Conservation (phyloP, 768 basidiomycete species). For the Calocera cornea region DNA sequence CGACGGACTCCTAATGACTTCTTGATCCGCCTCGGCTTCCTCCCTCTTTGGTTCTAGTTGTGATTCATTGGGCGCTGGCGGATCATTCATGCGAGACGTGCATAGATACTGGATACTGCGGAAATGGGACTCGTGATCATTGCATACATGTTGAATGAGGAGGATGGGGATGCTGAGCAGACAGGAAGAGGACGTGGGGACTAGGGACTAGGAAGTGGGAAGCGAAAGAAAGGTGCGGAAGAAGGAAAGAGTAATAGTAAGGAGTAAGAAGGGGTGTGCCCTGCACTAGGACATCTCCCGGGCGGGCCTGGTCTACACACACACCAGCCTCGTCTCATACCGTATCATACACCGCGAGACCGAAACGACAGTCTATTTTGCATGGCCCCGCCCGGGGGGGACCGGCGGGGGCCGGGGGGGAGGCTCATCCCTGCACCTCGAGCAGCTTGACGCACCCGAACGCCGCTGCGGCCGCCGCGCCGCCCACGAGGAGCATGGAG, state of each 20-base stretch:
- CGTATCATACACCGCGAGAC: slow-evolving; percentile 1
- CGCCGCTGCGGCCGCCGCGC: slow-evolving; percentile 69
- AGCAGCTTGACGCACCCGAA: slow-evolving; percentile 44
- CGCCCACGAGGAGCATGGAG: slow-evolving; percentile 79
- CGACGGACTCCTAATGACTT: neutral
- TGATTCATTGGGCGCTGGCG: neutral
- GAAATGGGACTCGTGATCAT: neutral
- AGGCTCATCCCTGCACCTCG: slow-evolving; percentile 23
- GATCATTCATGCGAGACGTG: too few species aligned
- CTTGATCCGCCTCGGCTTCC: neutral
- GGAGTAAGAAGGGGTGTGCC: too few species aligned
- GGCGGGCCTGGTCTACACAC: neutral
- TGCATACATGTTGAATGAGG: slow-evolving; percentile 1
- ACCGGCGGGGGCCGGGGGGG: too few species aligned
- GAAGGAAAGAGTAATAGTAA: too few species aligned
- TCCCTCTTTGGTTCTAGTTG: neutral
- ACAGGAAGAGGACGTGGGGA: neutral
- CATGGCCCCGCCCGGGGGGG: too few species aligned
- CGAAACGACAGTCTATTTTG: neutral
- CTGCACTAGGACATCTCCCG: too few species aligned
- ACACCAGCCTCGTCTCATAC: neutral
- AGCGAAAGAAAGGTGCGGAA: too few species aligned
- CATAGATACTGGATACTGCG: neutral
- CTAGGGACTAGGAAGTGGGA: neutral
- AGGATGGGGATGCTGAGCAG: neutral